These are phyloP conservation scores for Vitis hybrid DNA, from an alignment of 177 flowering plant genomes.

Conservation along the genomic window DNA sequence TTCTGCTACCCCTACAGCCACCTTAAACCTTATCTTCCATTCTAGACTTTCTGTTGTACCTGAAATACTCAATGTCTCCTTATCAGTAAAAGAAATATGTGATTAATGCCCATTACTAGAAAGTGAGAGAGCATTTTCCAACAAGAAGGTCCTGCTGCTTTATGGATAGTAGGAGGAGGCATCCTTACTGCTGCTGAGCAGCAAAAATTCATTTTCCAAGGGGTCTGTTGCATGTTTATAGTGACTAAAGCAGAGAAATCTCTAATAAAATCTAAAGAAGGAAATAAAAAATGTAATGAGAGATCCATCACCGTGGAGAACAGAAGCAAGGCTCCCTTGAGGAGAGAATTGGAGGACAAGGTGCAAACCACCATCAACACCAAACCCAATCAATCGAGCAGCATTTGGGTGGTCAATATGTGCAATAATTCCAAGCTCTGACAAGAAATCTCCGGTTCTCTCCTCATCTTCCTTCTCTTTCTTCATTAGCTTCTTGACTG, in stretches of 20 bases:
- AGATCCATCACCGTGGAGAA: constrained; percentile 64
- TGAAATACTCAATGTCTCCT: constrained; percentile 25
- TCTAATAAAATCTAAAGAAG: background rate
- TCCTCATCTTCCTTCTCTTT: constrained; percentile 60
- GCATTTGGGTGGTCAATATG: constrained; percentile 88
- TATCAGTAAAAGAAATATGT: constrained; percentile 11
- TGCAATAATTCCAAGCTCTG: constrained; percentile 94
- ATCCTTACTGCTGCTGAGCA: no score
- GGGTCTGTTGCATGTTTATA: no score
- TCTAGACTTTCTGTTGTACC: constrained; percentile 47
- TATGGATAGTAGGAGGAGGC: no score
- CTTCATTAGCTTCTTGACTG: constrained; percentile 75
- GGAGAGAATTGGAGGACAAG: constrained; percentile 81
- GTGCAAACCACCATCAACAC: constrained; percentile 71
- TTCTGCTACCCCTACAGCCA: constrained; percentile 79
- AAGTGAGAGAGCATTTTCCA: no score
- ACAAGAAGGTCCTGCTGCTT: no score
- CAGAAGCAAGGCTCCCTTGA: constrained; percentile 79
- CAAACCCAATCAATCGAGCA: constrained; percentile 74
- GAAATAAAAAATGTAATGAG: background rate
- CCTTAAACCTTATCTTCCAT: constrained; percentile 74
- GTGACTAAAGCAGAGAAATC: no score
- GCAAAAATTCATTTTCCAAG: no score
- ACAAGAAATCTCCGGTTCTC: constrained; percentile 68
- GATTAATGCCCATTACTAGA: no score